Percentiles rank a stretch among this genome's conserved stretches.
phyloP scores from a whole-genome alignment of 1,284 basidiomycete species.

The Agroathelia rolfsii region DNA sequence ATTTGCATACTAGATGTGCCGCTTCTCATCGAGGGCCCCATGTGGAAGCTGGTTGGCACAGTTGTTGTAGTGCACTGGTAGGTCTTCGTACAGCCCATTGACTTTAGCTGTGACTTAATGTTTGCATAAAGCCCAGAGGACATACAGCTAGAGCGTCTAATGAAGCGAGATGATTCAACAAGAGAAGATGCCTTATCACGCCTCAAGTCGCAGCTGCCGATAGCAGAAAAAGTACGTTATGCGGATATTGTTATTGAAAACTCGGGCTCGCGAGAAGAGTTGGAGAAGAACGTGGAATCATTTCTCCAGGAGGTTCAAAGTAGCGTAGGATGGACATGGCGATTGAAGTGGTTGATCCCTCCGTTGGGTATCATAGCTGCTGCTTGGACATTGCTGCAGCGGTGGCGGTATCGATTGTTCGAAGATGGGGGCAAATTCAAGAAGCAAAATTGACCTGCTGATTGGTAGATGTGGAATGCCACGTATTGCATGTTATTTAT shows the following conservation, averaged over 20 bases:
- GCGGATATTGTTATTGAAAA: slow-evolving; percentile 90
- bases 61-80: slow-evolving; percentile 88
- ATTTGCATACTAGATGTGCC: slow-evolving; percentile 88
- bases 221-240: slow-evolving; percentile 71
- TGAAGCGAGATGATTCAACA: slow-evolving; percentile 53
- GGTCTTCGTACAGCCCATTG: slow-evolving; percentile 15
- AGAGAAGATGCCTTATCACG: slow-evolving; percentile 61
- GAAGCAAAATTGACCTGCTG: too few species aligned
- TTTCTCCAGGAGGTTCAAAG: slow-evolving; percentile 51
- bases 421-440: too few species aligned
- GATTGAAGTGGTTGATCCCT: slow-evolving; percentile 76
- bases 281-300: slow-evolving; percentile 59
- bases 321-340: slow-evolving; percentile 53
- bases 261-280: slow-evolving; percentile 62
- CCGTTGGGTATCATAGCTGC: slow-evolving; percentile 52
- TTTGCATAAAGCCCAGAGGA: slow-evolving; percentile 45
- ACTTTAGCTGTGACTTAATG: slow-evolving; percentile 1
- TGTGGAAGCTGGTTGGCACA: slow-evolving; percentile 80
- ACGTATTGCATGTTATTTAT: too few species aligned
- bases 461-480: too few species aligned
- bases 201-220: slow-evolving; percentile 74
- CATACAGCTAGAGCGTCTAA: slow-evolving; percentile 74
- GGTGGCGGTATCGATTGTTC: too few species aligned
- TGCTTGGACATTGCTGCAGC: too few species aligned
- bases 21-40: slow-evolving; percentile 82